phyloP scores from a whole-genome alignment of 306 rosid genomes.

The Crotalaria pallida region DNA sequence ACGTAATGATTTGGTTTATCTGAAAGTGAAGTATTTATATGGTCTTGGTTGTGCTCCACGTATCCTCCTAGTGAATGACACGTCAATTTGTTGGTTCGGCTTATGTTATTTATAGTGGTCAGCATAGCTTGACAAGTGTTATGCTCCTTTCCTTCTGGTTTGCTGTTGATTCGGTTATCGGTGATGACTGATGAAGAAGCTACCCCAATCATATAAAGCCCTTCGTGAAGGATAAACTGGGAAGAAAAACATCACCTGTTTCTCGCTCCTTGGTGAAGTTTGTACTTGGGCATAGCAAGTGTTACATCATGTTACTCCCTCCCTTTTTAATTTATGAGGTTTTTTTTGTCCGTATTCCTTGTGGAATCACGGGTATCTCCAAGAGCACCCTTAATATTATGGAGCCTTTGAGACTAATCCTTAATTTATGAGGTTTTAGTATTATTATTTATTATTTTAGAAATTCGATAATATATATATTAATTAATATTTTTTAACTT shows the following conservation, averaged over 20 bases:
- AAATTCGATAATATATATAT: no score
- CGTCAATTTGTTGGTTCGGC: background rate
- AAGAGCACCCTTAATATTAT: no score
- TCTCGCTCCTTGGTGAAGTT: background rate
- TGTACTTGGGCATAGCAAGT: background rate
- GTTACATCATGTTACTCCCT: no score
- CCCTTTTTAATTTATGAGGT: no score
- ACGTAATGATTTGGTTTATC: background rate
- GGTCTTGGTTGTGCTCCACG: slow-evolving; percentile 13
- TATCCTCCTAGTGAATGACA: slow-evolving; percentile 3
- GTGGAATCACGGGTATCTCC: no score
- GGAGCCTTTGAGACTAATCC: no score
- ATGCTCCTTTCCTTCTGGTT: background rate
- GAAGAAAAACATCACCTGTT: background rate
- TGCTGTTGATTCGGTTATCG: slow-evolving; percentile 15
- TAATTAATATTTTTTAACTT: no score
- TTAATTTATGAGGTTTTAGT: no score
- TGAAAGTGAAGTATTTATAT: background rate
- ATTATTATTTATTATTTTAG: no score
- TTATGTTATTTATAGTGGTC: background rate
- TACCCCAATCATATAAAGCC: background rate
- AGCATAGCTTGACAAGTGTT: background rate
- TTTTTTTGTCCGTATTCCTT: no score
- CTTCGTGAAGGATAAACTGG: background rate
- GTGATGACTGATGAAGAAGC: background rate